phyloP scores from a whole-genome alignment of 2,329 filamentous ascomycete genomes.

The Exutisphaerella laricina region DNA sequence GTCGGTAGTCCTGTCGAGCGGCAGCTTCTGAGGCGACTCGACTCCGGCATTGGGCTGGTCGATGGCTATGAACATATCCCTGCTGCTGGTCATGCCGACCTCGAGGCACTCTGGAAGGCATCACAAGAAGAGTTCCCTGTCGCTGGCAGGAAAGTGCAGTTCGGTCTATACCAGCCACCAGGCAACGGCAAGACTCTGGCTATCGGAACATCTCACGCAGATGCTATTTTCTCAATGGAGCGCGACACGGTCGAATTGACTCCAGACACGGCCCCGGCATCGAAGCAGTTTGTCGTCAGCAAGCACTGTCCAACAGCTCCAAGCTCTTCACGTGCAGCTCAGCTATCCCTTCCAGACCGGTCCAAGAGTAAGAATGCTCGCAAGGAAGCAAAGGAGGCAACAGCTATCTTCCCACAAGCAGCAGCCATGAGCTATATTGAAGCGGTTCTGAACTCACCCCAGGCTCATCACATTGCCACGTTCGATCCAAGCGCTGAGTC shows the following conservation, averaged over 20 bases:
- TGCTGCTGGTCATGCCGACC: constrained; percentile 23
- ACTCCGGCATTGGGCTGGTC: constrained; percentile 27
- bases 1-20: constrained; percentile 36
- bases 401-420: constrained; percentile 42
- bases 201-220: constrained; percentile 21
- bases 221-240: constrained; percentile 26
- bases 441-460: constrained; percentile 41
- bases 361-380: background rate
- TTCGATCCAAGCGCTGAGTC: constrained; percentile 63
- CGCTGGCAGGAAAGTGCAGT: constrained; percentile 27
- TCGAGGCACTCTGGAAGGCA: constrained; percentile 28
- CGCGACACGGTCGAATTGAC: constrained; percentile 6
- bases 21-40: constrained; percentile 19
- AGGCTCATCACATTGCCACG: constrained; percentile 51
- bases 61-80: constrained; percentile 31
- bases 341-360: constrained; percentile 22
- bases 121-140: constrained; percentile 21
- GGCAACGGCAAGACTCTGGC: constrained; percentile 18
- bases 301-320: constrained; percentile 23
- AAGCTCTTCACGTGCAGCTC: constrained; percentile 21
- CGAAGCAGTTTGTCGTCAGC: constrained; percentile 22
- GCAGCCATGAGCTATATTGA: constrained; percentile 44
- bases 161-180: constrained; percentile 23
- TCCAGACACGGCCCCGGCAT: background rate
- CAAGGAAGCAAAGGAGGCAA: constrained; percentile 10